A percentile compares a stretch with the other conserved stretches of the same genome.
phyloP scores from a whole-genome alignment of 2,329 filamentous ascomycete genomes.

The Chaetomium olivaceum region DNA sequence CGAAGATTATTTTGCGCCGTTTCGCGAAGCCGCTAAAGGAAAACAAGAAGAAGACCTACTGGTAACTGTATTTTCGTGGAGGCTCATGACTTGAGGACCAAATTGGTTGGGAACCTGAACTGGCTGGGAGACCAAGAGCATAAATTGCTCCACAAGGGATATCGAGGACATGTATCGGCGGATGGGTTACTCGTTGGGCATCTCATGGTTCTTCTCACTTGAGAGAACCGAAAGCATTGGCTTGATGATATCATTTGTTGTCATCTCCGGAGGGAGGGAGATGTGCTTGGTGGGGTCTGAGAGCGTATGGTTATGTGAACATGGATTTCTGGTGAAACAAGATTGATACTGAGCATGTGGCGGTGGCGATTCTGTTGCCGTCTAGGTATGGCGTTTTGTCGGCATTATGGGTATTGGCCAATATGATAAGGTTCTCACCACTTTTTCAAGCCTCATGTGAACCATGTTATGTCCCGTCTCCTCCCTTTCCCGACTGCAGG shows the following conservation, averaged over 20 bases:
- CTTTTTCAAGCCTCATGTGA: not conserved
- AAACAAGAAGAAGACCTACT: not conserved
- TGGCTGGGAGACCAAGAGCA: constrained; percentile 10
- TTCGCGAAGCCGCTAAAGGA: constrained; percentile 31
- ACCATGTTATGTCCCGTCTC: too few relatives aligned
- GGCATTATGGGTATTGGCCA: not conserved
- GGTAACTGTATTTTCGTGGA: constrained; percentile 17
- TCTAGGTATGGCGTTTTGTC: not conserved
- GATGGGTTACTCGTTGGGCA: not conserved
- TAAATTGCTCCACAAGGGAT: constrained; percentile 15
- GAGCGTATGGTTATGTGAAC: not conserved
- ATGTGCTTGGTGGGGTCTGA: not conserved
- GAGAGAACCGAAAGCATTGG: not conserved
- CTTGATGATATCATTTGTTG: not conserved
- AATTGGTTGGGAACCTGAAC: not conserved
- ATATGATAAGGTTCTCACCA: not conserved
- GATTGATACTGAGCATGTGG: not conserved
- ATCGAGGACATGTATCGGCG: not conserved
- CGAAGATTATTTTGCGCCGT: constrained; percentile 35
- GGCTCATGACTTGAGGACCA: not conserved
- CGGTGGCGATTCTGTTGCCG: not conserved
- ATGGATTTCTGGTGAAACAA: not conserved
- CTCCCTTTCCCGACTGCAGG: too few relatives aligned
- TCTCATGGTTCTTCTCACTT: not conserved
- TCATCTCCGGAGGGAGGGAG: not conserved